These are phyloP conservation scores for Przewalskia tangutica DNA, from an alignment of 257 asterid genomes.

Conservation along the genomic window DNA sequence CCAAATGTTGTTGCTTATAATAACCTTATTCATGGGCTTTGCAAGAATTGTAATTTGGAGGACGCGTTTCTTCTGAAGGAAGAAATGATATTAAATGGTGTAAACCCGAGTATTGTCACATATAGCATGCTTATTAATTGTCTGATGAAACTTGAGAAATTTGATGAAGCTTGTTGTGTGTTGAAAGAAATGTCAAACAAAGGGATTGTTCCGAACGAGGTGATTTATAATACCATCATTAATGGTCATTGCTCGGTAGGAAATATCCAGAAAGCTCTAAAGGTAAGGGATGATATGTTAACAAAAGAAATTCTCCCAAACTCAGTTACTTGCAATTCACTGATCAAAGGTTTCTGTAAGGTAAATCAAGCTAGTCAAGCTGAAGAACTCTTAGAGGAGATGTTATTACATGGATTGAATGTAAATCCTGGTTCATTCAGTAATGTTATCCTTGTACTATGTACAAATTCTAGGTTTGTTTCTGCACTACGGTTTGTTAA, in stretches of 20 bases:
- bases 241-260: conserved; percentile 66
- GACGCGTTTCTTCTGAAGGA: conserved; percentile 59
- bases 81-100: conserved; percentile 48
- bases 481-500: conserved; percentile 41
- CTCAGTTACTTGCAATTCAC: conserved; percentile 52
- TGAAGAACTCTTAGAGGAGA: conserved; percentile 39
- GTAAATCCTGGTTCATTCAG: conserved; percentile 41
- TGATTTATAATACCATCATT: conserved; percentile 63
- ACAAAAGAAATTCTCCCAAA: conserved; percentile 36
- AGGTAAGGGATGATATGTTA: conserved; percentile 56
- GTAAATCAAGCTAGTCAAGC: conserved; percentile 52
- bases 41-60: conserved; percentile 39
- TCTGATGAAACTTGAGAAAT: conserved; percentile 49
- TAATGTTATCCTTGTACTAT: conserved; percentile 38
- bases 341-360: conserved; percentile 56
- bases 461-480: conserved; percentile 32
- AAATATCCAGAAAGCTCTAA: conserved; percentile 38
- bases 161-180: conserved; percentile 43
- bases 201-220: conserved; percentile 50
- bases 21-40: conserved; percentile 64
- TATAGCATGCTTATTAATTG: conserved; percentile 62
- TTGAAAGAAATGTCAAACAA: conserved; percentile 55
- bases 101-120: conserved; percentile 54
- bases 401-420: conserved; percentile 38
- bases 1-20: conserved; percentile 73